Evolutionary conservation across 2,329 filamentous ascomycete species (phyloP).

Genomic region (Colletotrichum spinosum): DNA sequence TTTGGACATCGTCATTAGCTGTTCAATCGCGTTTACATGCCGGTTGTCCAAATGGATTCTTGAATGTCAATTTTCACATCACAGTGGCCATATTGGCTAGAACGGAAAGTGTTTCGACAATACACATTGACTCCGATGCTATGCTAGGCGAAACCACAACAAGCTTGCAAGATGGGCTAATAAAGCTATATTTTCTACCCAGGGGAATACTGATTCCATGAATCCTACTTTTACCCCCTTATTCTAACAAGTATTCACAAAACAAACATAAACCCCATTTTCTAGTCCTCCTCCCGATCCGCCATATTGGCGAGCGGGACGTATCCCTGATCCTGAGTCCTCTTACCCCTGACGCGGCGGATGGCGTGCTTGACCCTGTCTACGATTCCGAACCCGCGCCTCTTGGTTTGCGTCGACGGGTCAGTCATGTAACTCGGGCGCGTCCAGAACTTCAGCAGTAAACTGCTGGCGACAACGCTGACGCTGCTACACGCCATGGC

Average conservation of each 20-base stretch:
- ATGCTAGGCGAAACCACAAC: too few species aligned
- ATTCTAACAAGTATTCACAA: conserved; percentile 12
- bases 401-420: conserved; percentile 69
- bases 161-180: too few species aligned
- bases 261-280: not conserved
- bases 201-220: not conserved
- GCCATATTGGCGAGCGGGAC: conserved; percentile 66
- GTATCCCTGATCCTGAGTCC: conserved; percentile 66
- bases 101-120: too few species aligned
- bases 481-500: conserved; percentile 95
- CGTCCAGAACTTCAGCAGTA: conserved; percentile 89
- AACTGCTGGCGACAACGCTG: conserved; percentile 85
- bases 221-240: not conserved
- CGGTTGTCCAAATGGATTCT: too few species aligned
- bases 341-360: conserved; percentile 48
- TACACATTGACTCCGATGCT: too few species aligned
- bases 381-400: conserved; percentile 56
- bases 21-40: too few species aligned
- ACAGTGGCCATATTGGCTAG: too few species aligned
- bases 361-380: conserved; percentile 56
- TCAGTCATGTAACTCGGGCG: conserved; percentile 89
- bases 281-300: conserved; percentile 47
- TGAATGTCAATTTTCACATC: too few species aligned
- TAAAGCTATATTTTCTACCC: not conserved
- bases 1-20: too few species aligned